Conservation (phyloP, 2,329 filamentous ascomycete species). For the Fusarium marasasianum region DNA sequence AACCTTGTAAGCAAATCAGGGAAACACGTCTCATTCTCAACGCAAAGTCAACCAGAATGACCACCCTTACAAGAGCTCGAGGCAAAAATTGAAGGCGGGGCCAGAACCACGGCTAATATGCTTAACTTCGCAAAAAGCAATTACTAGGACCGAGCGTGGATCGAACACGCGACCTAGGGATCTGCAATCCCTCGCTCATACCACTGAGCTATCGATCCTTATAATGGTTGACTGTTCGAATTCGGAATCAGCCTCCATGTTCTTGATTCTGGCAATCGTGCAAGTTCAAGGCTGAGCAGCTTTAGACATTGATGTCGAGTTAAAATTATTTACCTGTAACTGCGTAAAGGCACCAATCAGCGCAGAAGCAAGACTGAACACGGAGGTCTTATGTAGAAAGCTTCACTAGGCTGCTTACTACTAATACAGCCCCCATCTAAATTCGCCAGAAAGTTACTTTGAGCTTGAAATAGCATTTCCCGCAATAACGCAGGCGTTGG, state of each 20-base stretch:
- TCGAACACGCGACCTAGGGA: slow-evolving; percentile 1
- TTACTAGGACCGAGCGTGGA: not conserved
- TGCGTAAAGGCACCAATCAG: not conserved
- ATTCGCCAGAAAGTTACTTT: not conserved
- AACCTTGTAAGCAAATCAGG: too few relatives aligned
- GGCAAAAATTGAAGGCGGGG: not conserved
- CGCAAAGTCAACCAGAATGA: not conserved
- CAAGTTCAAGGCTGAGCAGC: not conserved
- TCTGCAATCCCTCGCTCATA: slow-evolving; percentile 15
- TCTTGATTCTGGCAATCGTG: accelerated
- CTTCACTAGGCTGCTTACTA: not conserved
- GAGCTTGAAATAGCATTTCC: too few relatives aligned
- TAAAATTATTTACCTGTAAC: not conserved
- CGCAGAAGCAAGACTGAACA: not conserved
- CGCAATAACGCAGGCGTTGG: not conserved
- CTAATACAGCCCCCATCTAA: not conserved
- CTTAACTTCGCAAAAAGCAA: not conserved
- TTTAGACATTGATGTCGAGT: not conserved
- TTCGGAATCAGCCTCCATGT: accelerated
- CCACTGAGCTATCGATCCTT: slow-evolving; percentile 15
- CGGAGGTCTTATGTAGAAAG: not conserved
- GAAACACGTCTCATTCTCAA: not conserved
- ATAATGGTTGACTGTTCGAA: not conserved
- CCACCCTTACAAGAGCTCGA: too few relatives aligned
- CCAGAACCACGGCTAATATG: too few relatives aligned